Base-by-base conservation (phyloP, 1,139 yeast species). In the Kurtzmaniella natalensis region DNA sequence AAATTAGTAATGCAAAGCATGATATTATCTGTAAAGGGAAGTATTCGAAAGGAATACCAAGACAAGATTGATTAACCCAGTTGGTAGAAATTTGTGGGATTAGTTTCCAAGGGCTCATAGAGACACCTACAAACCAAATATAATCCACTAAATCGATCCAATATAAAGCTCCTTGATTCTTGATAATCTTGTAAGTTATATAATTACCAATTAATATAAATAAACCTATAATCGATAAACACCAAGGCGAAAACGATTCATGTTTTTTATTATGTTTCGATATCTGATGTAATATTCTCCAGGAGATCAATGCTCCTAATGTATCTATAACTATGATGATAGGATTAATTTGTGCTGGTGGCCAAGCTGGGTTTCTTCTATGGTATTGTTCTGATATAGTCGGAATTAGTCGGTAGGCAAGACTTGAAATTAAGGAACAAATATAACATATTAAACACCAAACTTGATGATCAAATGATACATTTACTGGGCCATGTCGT, bases 11-110 rank as follows among this genome's bases (percentile, higher is more conserved):
- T 9, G 21, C 13, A 9, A 13, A 23, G 15, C 17, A 17, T 4
- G 35, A 31, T 3, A n/a, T n/a, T 13, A 17, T 17, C n/a, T 30
- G 27, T 11, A 22, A 15, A 19, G 25, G 2, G 15, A 34, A 29
- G 35, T 25, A 22, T 19, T 19, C 29, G 20, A 37, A 23, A 8
- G 35, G 27, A 13, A 32, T 4, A 36, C 48, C 25, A 21, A 25
- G 61, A 61, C 15, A 38, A 33, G 13, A 44, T 46, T 16, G 42
- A 39, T 26, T 40, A 39, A 17, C 47, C 56, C 55, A 57, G 34
- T 59, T 59, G 46, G 59, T 47, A 25, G 48, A 39, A 5, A 57
- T 32, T 32, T 64, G 68, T 1, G 72, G 70, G 3, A 50, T 14
- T 7, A 47, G 40, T 30, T 46, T 44, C 7, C 51, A 19, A 7